Percentiles rank a stretch among this genome's conserved stretches.
These are phyloP conservation scores for Axilococcus clingmanii DNA, from an alignment of 139 green algal genomes.

Conservation along the genomic window DNA sequence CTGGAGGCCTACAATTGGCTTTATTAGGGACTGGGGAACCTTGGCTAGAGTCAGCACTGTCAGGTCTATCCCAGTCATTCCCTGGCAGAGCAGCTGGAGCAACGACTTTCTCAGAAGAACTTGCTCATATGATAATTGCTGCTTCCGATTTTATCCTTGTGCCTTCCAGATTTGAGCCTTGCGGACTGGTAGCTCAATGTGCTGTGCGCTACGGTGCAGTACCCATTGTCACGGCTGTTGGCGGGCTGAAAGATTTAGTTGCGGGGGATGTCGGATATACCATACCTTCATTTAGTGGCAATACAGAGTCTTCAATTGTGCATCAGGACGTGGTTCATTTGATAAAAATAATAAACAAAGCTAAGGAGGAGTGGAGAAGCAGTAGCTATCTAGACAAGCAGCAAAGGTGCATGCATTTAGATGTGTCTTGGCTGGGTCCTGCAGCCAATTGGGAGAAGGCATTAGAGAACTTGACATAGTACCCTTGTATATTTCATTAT, in stretches of 20 bases:
- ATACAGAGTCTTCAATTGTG: slow-evolving; percentile 6
- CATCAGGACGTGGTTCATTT: slow-evolving; percentile 24
- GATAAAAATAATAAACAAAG: slow-evolving; percentile 12
- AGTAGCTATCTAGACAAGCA: slow-evolving; percentile 19
- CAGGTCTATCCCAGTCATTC: slow-evolving; percentile 36
- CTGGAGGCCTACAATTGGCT: slow-evolving; percentile 36
- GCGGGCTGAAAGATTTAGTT: slow-evolving; percentile 65
- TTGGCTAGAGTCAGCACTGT: slow-evolving; percentile 55
- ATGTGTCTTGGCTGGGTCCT: slow-evolving; percentile 57
- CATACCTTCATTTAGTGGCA: slow-evolving; percentile 2
- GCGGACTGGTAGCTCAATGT: slow-evolving; percentile 67
- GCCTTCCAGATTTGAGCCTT: slow-evolving; percentile 74
- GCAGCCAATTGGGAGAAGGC: too few species aligned
- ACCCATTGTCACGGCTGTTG: slow-evolving; percentile 54
- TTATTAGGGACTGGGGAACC: slow-evolving; percentile 35
- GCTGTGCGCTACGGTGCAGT: slow-evolving; percentile 64
- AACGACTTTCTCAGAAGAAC: slow-evolving; percentile 46
- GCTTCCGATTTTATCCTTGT: slow-evolving; percentile 66
- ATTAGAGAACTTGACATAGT: too few species aligned
- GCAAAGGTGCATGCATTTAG: slow-evolving; percentile 42
- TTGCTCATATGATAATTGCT: slow-evolving; percentile 66
- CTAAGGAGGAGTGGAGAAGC: slow-evolving; percentile 20
- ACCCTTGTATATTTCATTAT: too few species aligned
- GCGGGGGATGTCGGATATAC: slow-evolving; percentile 9
- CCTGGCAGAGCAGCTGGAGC: slow-evolving; percentile 45